A percentile compares a stretch with the other conserved stretches of the same genome.
Conservation (phyloP, 495 filamentous ascomycete genomes). For the Penicillium maclennaniae region DNA sequence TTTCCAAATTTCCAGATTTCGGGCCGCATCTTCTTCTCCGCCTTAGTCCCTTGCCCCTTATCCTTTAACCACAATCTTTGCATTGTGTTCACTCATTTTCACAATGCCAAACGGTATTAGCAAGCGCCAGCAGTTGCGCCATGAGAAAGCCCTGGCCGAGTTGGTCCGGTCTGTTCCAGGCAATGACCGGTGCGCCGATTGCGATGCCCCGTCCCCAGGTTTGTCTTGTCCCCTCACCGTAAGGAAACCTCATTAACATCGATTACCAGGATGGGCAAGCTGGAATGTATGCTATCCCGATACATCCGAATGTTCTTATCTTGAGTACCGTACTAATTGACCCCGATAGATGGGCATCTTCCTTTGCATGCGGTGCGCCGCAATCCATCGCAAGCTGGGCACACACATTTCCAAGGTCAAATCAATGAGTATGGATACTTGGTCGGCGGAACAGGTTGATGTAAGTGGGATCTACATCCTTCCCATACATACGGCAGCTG, state of each 20-base stretch:
- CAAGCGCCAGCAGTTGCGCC: constrained; percentile 96
- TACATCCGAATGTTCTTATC: neutral
- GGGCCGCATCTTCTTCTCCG: constrained; percentile 14
- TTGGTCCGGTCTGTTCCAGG: constrained; percentile 82
- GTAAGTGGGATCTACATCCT: constrained; percentile 46
- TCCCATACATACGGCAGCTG: neutral
- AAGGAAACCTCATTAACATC: neutral
- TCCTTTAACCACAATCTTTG: constrained; percentile 10
- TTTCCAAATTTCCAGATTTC: neutral
- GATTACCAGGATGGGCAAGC: constrained; percentile 81
- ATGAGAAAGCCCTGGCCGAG: constrained; percentile 88
- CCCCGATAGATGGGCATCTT: constrained; percentile 79
- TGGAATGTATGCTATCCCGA: constrained; percentile 75
- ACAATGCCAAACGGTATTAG: constrained; percentile 57
- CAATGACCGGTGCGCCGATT: constrained; percentile 95
- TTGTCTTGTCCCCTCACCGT: constrained; percentile 23
- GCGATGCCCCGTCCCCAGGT: constrained; percentile 89
- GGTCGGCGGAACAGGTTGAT: constrained; percentile 93
- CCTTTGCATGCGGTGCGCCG: constrained; percentile 95
- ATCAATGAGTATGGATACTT: constrained; percentile 95
- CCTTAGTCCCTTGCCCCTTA: constrained; percentile 19
- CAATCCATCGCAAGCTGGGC: constrained; percentile 92
- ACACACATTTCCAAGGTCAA: constrained; percentile 99
- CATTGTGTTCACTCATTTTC: constrained; percentile 22
- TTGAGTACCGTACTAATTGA: constrained; percentile 20